Evolutionary conservation across 1,284 basidiomycete genomes (phyloP).

Genomic region (Ceratobasidium theobromae): DNA sequence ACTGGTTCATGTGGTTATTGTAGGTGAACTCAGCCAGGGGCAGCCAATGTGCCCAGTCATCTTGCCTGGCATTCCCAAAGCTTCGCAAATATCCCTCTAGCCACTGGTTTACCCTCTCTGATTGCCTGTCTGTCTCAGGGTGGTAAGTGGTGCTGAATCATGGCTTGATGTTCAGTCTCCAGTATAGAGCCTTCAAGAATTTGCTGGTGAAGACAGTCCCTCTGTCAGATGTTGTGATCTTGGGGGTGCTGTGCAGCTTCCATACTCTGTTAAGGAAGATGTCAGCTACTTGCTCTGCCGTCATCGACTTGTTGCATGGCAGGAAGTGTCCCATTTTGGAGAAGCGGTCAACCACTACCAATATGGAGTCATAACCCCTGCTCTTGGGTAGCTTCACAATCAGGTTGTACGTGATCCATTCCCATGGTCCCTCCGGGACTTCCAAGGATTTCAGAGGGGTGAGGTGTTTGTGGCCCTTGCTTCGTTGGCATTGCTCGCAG

Average conservation of each 20-base stretch:
- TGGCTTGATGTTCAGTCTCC: conserved; percentile 30
- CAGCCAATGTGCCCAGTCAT: conserved; percentile 16
- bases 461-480: background rate
- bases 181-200: conserved; percentile 36
- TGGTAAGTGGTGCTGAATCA: conserved; percentile 38
- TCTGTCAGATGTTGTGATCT: background rate
- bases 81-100: background rate
- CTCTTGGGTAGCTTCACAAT: background rate
- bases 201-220: conserved; percentile 37
- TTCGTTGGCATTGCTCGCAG: background rate
- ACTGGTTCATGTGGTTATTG: too few species aligned
- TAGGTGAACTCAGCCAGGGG: conserved; percentile 18
- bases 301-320: background rate
- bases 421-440: background rate
- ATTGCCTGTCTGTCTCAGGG: conserved; percentile 36
- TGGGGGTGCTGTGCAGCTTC: conserved; percentile 22
- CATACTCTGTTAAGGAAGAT: conserved; percentile 12
- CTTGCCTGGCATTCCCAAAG: background rate
- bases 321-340: background rate
- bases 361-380: background rate
- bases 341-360: background rate
- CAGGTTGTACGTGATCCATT: background rate
- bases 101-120: conserved; percentile 38
- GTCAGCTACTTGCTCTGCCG: conserved; percentile 10
- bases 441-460: background rate